A percentile compares a stretch with the other conserved stretches of the same genome.
These are phyloP conservation scores for Myxozyma geophila DNA, from an alignment of 805 yeast species.

Conservation along the genomic window DNA sequence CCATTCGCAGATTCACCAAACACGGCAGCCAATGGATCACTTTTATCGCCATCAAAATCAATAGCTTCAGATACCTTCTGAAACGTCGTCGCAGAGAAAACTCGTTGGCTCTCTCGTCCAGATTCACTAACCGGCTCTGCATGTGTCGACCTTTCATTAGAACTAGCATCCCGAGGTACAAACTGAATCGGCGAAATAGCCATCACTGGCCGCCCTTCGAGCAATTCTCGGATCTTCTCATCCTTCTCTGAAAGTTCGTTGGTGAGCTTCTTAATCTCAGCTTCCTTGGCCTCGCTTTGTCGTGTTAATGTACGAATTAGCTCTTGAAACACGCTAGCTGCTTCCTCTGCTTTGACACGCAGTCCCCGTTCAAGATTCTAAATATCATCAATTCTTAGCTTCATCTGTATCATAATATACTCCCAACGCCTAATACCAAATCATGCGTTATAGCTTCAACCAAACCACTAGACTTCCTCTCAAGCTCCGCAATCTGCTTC, in stretches of 20 bases:
- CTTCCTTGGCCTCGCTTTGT: conserved; percentile 4
- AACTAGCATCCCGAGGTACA: neutral
- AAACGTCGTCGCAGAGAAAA: conserved; percentile 7
- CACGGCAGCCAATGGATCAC: neutral
- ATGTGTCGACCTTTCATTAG: neutral
- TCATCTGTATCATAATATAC: neutral
- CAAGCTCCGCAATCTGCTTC: conserved; percentile 13
- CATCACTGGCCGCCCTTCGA: conserved; percentile 14
- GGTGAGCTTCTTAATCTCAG: neutral
- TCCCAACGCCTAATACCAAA: conserved; percentile 5
- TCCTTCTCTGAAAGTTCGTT: neutral
- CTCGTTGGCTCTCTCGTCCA: neutral
- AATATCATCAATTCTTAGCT: neutral
- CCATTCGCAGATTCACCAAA: neutral
- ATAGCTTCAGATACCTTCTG: neutral
- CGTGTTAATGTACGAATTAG: neutral
- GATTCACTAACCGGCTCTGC: neutral
- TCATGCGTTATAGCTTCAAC: neutral
- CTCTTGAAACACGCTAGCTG: neutral
- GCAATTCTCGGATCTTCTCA: conserved; percentile 5
- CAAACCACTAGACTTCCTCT: neutral
- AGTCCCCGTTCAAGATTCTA: conserved; percentile 14
- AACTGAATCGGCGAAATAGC: conserved; percentile 9
- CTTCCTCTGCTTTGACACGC: conserved; percentile 4
- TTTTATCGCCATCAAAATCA: neutral